Evolutionary conservation across 352 stramenopile genomes (phyloP).

Genomic region (Thalassiosira ordinaria): DNA sequence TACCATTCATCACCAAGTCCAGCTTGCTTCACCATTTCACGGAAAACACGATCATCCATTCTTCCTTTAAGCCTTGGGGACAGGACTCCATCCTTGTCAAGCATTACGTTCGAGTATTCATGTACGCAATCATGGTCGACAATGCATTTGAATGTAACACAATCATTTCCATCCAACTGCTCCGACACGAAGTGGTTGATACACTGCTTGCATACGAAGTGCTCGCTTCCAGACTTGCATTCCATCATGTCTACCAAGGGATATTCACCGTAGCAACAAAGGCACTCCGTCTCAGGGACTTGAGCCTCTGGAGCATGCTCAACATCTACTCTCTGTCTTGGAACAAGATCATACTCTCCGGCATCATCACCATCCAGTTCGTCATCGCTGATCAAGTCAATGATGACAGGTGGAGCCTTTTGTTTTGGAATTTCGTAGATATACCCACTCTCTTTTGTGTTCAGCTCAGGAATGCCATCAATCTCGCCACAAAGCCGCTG

Average conservation of each 20-base stretch:
- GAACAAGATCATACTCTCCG: not conserved
- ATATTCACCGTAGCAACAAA: constrained; percentile 35
- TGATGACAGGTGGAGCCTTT: too few relatives aligned
- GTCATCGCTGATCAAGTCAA: too few relatives aligned
- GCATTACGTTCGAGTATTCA: constrained; percentile 20
- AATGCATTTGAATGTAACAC: constrained; percentile 36
- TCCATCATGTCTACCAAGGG: constrained; percentile 1
- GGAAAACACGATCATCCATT: constrained; percentile 27
- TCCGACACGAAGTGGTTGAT: constrained; percentile 38
- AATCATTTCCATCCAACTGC: constrained; percentile 37
- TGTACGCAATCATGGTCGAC: constrained; percentile 12
- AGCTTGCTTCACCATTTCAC: constrained; percentile 26
- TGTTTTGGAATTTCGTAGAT: too few relatives aligned
- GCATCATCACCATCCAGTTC: too few relatives aligned
- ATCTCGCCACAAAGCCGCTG: constrained; percentile 13
- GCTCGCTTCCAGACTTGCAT: constrained; percentile 13
- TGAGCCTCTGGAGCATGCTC: not conserved
- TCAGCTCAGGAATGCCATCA: constrained; percentile 13
- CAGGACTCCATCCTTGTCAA: constrained; percentile 23
- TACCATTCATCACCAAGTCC: constrained; percentile 15
- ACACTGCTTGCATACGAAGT: constrained; percentile 36
- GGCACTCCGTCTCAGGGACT: constrained; percentile 15
- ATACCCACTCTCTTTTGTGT: not conserved
- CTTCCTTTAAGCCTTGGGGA: constrained; percentile 22
- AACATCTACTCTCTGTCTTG: not conserved